These are phyloP conservation scores for Calonectria honghensis DNA, from an alignment of 2,329 filamentous ascomycete genomes.

Conservation along the genomic window DNA sequence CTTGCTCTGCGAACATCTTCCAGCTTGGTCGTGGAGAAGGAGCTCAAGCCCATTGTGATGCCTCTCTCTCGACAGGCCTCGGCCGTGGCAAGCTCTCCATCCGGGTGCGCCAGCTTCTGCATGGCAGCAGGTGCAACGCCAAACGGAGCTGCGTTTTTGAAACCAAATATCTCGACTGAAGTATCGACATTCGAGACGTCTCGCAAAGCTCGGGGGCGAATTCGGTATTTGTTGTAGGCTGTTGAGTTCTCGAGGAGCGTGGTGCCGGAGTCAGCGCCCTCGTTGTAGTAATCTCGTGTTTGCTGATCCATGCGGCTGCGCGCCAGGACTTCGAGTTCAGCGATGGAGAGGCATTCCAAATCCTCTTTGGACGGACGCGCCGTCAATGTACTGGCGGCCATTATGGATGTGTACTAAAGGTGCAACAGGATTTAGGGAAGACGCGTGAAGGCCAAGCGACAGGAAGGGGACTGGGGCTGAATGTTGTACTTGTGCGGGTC, in stretches of 20 bases:
- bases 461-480: background rate
- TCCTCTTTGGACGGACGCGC: background rate
- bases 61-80: background rate
- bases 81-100: conserved; percentile 27
- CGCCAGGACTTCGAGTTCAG: background rate
- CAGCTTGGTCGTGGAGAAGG: conserved; percentile 13
- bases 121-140: conserved; percentile 30
- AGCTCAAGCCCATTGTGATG: conserved; percentile 2
- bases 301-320: background rate
- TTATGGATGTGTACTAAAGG: background rate
- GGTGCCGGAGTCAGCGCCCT: conserved; percentile 9
- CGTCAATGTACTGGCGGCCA: background rate
- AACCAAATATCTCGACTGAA: conserved; percentile 13
- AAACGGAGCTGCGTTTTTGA: conserved; percentile 19
- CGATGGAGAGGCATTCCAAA: conserved; percentile 7
- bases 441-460: background rate
- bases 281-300: conserved; percentile 14
- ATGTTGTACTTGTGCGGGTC: background rate
- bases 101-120: conserved; percentile 31
- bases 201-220: background rate
- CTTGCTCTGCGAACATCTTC: conserved; percentile 60
- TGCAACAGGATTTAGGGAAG: background rate
- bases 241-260: conserved; percentile 12
- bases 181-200: conserved; percentile 16
- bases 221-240: conserved; percentile 14